Base-by-base conservation (phyloP, 345 rosid species). In the Pistacia integerrima region DNA sequence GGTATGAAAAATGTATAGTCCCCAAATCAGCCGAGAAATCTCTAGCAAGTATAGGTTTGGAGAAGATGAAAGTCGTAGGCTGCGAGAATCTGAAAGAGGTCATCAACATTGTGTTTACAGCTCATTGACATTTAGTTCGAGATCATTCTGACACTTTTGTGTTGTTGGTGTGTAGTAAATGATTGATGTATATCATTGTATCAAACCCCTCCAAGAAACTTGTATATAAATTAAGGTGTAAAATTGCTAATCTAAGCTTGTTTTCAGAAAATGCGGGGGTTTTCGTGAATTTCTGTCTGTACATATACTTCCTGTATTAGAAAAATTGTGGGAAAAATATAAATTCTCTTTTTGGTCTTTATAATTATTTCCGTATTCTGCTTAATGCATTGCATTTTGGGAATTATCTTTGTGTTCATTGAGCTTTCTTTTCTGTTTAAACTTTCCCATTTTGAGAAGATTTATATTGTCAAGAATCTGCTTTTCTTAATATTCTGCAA, bases 71-170 rank as follows among this genome's bases (percentile, higher is more conserved):
- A 81, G 75, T 95, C 4, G 51, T 91, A 0, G 94, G 97, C 62
- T 93, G 99, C 84, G 80, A 77, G 79, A 87, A 93, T 78, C 82
- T 95, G 72, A 90, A 92, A 82, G 92, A 88, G 74, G 89, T 95
- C 25, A 89, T 93, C 44, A 82, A 88, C 67, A 18, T 80, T 11
- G 90, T 93, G 68, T 95, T 95, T 72, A 74, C 80, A 7, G 20
- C 70, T 49, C 55, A 52, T 30, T 68, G 62, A 71, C 76, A 55
- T 77, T 58, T 62, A 36, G 64, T 14, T 18, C 22, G 76, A 70
- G 64, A 9, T 28, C 20, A 58, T 51, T 76, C 28, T 48, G 28
- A 2, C 41, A 1, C 64, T 14, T 8, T 30, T 2, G 33, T 30
- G 33, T 30, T 30, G 1, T 30, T 30, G 33, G 33, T 2, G 33